These are phyloP conservation scores for Penicillium expansum DNA, from an alignment of 2,329 filamentous ascomycete genomes.

Conservation along the genomic window DNA sequence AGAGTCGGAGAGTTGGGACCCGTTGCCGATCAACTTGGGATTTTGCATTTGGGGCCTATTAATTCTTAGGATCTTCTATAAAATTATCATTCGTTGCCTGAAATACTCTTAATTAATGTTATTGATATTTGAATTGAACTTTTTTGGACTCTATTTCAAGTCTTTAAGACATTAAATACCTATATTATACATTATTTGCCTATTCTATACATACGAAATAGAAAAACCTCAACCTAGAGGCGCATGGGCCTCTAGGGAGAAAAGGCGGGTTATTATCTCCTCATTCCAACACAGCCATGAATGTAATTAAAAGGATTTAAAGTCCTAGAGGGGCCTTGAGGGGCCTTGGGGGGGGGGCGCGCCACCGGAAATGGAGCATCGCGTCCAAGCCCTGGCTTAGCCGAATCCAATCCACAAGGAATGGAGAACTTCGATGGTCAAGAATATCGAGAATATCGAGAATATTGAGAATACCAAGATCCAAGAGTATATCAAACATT, in stretches of 20 bases:
- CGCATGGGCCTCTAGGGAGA: neutral
- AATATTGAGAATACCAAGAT: neutral
- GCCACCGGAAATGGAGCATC: conserved; percentile 1
- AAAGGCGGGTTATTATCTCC: neutral
- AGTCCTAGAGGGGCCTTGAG: neutral
- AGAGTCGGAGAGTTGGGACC: conserved; percentile 28
- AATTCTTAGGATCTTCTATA: neutral
- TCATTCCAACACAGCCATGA: conserved; percentile 1
- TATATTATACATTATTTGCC: neutral
- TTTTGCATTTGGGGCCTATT: neutral
- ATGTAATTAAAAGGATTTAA: neutral
- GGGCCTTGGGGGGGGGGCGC: neutral
- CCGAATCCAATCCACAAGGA: neutral
- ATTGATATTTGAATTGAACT: neutral
- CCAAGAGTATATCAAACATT: neutral
- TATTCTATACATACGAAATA: neutral
- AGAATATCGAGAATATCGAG: neutral
- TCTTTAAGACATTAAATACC: neutral
- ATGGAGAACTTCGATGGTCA: too few relatives aligned
- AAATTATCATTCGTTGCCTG: neutral
- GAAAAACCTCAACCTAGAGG: neutral
- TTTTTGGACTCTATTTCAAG: neutral
- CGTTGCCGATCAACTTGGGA: conserved; percentile 12
- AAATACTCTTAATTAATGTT: neutral
- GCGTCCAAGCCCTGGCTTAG: conserved; percentile 9